Base-by-base conservation (phyloP, 441 rosid genomes). In the Hura crepitans region DNA sequence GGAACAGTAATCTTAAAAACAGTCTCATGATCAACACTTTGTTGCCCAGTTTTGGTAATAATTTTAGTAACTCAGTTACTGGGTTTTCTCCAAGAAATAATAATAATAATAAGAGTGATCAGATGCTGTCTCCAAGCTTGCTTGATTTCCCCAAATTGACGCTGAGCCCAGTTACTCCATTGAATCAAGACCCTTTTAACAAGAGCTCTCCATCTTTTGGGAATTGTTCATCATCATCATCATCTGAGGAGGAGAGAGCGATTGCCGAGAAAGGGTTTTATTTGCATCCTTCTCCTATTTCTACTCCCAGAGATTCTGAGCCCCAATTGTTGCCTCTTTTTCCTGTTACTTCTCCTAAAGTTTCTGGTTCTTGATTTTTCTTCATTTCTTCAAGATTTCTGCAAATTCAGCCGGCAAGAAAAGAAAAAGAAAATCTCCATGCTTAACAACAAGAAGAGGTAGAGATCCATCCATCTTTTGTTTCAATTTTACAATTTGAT, bases 121-220 rank as follows among this genome's bases (percentile, higher is more conserved):
- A 89, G 80, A 85, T 90, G 77, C 65, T 85, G 79, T 95, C 97
- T 20, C 99, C 99, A 6, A 89, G 93, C 80, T 62, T 92, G 88
- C 89, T 95, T 39, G 93, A 89, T 42, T 92, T 95, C 74, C 99
- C 99, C 0, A 90, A 85, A 73, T 85, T 95, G 60, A 86, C 85
- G 22, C 90, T 94, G 23, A 90, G 97, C 76, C 99, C 99, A 11
- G 97, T 94, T 9, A 94, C 97, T 13, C 99, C 97, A 31, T 67
- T 95, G 59, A 91, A 46, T 65, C 89, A 83, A 60, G 93, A 90
- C 80, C 86, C 86, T 22, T 88, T 87, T 73, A 81, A 79, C 80
- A 86, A 78, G 81, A 76, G 83, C 51, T 81, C 93, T 1, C 87
- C 87, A 30, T 86, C 89, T 53, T 59, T 83, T 27, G 87, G 93